These are phyloP conservation scores for Cyclostephanos tholiformis DNA, from an alignment of 108 stramenopile genomes.

Conservation along the genomic window DNA sequence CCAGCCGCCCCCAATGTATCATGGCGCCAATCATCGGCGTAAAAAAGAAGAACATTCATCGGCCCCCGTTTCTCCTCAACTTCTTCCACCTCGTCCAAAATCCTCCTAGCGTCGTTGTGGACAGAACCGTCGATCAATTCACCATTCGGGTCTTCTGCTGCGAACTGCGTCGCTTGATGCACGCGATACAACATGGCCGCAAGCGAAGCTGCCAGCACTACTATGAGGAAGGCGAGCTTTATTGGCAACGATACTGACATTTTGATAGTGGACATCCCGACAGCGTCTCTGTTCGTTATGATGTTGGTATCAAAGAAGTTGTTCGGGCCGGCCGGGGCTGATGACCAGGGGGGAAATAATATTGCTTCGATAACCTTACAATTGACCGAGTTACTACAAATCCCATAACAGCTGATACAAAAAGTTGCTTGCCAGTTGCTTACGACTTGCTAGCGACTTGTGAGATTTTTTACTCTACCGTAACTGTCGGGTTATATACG, in stretches of 20 bases:
- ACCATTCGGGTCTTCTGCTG: background rate
- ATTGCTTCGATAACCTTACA: too few relatives aligned
- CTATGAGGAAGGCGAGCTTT: conserved; percentile 15
- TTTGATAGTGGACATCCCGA: too few relatives aligned
- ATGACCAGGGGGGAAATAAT: too few relatives aligned
- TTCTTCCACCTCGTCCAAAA: conserved; percentile 19
- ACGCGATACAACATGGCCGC: conserved; percentile 10
- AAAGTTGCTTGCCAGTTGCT: too few relatives aligned
- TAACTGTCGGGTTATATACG: too few relatives aligned
- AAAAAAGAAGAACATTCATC: conserved; percentile 53
- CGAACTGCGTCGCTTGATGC: conserved; percentile 9
- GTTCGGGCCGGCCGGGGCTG: too few relatives aligned
- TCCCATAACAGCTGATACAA: too few relatives aligned
- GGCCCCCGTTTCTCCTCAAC: conserved; percentile 44
- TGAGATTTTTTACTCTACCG: too few relatives aligned
- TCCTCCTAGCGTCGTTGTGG: background rate
- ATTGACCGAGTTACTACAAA: too few relatives aligned
- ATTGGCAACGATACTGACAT: conserved; percentile 4
- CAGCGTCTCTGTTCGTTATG: too few relatives aligned
- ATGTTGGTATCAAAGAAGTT: too few relatives aligned
- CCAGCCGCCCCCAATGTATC: conserved; percentile 55
- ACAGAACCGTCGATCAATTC: background rate
- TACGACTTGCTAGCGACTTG: too few relatives aligned
- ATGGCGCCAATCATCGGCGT: conserved; percentile 61
- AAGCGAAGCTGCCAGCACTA: conserved; percentile 10